Conservation (phyloP, 805 yeast species). For the Saturnispora saitoi region DNA sequence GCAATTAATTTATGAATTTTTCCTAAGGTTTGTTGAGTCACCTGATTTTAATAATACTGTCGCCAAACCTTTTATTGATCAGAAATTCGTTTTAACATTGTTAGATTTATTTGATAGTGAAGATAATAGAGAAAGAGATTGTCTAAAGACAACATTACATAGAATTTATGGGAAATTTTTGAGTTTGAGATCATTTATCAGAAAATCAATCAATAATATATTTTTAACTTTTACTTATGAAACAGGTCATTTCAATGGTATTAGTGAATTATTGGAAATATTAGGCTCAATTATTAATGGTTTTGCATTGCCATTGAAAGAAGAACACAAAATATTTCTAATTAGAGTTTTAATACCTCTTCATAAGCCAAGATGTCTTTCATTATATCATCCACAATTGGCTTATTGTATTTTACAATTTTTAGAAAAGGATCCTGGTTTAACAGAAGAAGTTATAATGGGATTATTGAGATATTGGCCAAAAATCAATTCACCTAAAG, state of each 20-base stretch:
- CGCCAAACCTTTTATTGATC: constrained; percentile 92
- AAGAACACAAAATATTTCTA: constrained; percentile 89
- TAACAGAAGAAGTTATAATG: constrained; percentile 95
- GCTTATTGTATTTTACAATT: constrained; percentile 97
- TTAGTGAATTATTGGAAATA: constrained; percentile 89
- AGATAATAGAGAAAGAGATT: constrained; percentile 94
- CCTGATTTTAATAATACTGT: constrained; percentile 90
- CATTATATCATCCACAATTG: constrained; percentile 90
- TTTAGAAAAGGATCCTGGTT: constrained; percentile 82
- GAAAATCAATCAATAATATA: constrained; percentile 86
- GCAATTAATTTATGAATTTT: constrained; percentile 94
- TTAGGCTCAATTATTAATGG: constrained; percentile 96
- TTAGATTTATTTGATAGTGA: constrained; percentile 91
- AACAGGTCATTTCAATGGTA: constrained; percentile 91
- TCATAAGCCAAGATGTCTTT: constrained; percentile 83
- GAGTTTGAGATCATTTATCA: constrained; percentile 78
- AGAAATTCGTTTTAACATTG: constrained; percentile 69
- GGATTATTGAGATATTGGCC: constrained; percentile 95
- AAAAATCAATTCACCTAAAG: constrained; percentile 88
- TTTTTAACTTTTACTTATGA: constrained; percentile 91
- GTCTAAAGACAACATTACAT: constrained; percentile 89
- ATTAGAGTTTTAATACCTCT: constrained; percentile 82
- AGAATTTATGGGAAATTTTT: constrained; percentile 93
- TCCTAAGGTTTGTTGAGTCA: constrained; percentile 83
- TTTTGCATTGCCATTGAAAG: constrained; percentile 93